These are phyloP conservation scores for Daedaleopsis nitida DNA, from an alignment of 768 basidiomycete genomes.

Conservation along the genomic window DNA sequence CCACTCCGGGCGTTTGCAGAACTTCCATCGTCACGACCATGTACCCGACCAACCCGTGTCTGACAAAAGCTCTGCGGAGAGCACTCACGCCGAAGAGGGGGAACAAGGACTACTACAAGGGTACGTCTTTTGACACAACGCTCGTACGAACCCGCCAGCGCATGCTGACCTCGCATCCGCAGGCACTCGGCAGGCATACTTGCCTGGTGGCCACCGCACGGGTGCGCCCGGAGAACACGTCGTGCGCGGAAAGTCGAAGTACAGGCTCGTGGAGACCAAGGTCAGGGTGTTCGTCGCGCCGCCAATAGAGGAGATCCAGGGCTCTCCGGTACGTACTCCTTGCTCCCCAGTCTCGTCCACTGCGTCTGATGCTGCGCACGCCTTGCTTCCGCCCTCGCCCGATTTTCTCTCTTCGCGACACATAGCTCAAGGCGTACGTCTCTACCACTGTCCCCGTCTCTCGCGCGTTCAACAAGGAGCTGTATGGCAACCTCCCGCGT, in stretches of 20 bases:
- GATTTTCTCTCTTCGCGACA: not conserved
- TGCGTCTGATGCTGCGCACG: too few species aligned
- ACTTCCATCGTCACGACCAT: conserved; percentile 37
- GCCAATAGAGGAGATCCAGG: conserved; percentile 60
- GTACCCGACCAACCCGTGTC: conserved; percentile 60
- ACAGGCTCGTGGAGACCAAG: conserved; percentile 78
- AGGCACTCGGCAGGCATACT: conserved; percentile 83
- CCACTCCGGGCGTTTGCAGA: too few species aligned
- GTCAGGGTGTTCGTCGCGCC: conserved; percentile 86
- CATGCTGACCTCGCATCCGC: not conserved
- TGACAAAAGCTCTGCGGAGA: conserved; percentile 83
- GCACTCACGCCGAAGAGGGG: conserved; percentile 84
- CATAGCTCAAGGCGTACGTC: conserved; percentile 74
- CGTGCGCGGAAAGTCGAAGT: conserved; percentile 74
- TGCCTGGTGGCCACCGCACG: conserved; percentile 84
- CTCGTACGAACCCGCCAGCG: not conserved
- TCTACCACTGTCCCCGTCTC: conserved; percentile 8
- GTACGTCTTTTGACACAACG: conserved; percentile 40
- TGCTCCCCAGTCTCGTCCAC: too few species aligned
- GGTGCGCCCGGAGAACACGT: conserved; percentile 89
- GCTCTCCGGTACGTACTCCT: conserved; percentile 50
- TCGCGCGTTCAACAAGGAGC: conserved; percentile 10
- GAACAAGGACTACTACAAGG: conserved; percentile 98
- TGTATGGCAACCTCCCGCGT: conserved; percentile 37
- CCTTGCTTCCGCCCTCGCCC: not conserved